phyloP scores from a whole-genome alignment of 768 basidiomycete genomes.

The Mycena venus region DNA sequence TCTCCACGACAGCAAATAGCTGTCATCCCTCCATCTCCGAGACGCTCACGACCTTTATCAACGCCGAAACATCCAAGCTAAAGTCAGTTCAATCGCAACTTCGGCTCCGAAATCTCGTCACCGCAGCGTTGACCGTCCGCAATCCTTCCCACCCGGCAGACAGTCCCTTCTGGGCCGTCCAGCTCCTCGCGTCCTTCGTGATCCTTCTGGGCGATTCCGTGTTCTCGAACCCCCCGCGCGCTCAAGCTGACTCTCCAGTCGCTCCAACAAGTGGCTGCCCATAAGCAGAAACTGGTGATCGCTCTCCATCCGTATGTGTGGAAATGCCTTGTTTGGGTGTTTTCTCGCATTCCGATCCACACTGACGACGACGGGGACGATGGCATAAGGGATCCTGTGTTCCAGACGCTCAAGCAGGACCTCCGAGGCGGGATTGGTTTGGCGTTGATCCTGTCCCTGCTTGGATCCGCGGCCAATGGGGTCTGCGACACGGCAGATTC shows the following conservation, averaged over 20 bases:
- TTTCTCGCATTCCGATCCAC: slow-evolving; percentile 52
- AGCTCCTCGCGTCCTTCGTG: slow-evolving; percentile 60
- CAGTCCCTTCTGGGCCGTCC: slow-evolving; percentile 59
- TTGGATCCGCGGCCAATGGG: slow-evolving; percentile 38
- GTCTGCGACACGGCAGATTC: slow-evolving; percentile 34
- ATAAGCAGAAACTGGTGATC: slow-evolving; percentile 51
- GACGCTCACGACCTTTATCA: slow-evolving; percentile 23
- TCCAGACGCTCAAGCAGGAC: slow-evolving; percentile 62
- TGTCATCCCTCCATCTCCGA: slow-evolving; percentile 20
- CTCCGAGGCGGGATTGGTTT: slow-evolving; percentile 58
- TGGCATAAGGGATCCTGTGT: slow-evolving; percentile 52
- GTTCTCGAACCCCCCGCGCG: slow-evolving; percentile 54
- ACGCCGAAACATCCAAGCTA: slow-evolving; percentile 9
- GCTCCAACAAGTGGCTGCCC: slow-evolving; percentile 47
- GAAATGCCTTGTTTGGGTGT: slow-evolving; percentile 71
- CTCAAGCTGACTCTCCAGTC: slow-evolving; percentile 54
- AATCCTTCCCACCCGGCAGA: slow-evolving; percentile 34
- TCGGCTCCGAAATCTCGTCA: slow-evolving; percentile 44
- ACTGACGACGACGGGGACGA: slow-evolving; percentile 27
- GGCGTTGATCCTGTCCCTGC: slow-evolving; percentile 54
- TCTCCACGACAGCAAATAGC: slow-evolving; percentile 12
- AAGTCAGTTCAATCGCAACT: slow-evolving; percentile 11
- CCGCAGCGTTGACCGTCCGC: slow-evolving; percentile 41
- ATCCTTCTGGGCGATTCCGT: slow-evolving; percentile 59
- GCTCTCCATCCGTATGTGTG: slow-evolving; percentile 61